Evolutionary conservation across 345 rosid species (phyloP), one percentile per base, ranked within the genome.

Genomic region (Rhodamnia rubescens): DNA sequence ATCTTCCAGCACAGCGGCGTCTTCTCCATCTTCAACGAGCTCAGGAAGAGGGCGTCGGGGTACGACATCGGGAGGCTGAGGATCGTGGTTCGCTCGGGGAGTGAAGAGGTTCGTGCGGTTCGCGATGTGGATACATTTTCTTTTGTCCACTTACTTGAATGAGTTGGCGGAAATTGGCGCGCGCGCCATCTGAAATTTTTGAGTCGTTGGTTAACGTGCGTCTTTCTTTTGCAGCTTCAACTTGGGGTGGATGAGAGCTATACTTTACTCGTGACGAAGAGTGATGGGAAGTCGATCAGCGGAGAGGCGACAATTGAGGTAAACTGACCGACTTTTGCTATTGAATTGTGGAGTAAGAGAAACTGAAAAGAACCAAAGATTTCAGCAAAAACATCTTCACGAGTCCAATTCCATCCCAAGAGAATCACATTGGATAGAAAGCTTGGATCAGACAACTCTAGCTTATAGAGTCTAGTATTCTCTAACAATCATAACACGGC

Each of bases 221-320:
- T 61, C 21, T 42, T 80, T 40, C 53, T n/a, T 57, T 50, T 59
- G 82, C 93, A 93, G 96, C 92, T 93, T 86, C 93, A 91, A 82
- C 87, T 93, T 22, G 96, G 94, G 57, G 93, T 90, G 83, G 93
- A 93, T 53, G 96, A 93, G 92, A 91, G 94, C 87, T 94, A 88
- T 84, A 82, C 87, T 22, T 85, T 93, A 86, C 84, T 89, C 24
- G 93, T 94, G 58, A 90, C 88, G 13, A 93, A 90, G 91, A 90
- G 85, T 22, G 91, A 88, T 12, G 92, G 90, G 11, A 87, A 87
- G 61, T 95, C 95, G 9, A 91, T 92, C 85, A 83, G 91, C 53
- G 93, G 93, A 86, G 92, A 90, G 83, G 96, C 93, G 7, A 90
- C 89, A 4, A 96, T 97, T 81, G 96, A 96, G 98, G 98, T 97